Base-by-base conservation (phyloP, 139 green algal species). In the Micractinium conductrix region DNA sequence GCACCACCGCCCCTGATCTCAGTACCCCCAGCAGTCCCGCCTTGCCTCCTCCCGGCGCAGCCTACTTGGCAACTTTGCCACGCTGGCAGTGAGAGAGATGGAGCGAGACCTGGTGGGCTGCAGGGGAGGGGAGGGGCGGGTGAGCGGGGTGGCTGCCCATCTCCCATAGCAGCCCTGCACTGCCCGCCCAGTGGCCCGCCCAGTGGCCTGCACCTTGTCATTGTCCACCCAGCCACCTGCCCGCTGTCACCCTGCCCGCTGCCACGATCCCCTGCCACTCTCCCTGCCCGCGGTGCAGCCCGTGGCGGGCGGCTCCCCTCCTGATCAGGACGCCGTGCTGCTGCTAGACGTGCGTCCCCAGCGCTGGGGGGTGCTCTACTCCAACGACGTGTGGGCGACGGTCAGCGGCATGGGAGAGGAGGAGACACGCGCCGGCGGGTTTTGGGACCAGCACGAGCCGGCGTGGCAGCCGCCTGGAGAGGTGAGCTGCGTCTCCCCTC, bases 11-110 rank as follows among this genome's bases (percentile, higher is more conserved):
- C n/a, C n/a, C n/a, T n/a, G n/a, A n/a, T n/a, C n/a, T n/a, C n/a
- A n/a, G n/a, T n/a, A n/a, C n/a, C n/a, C n/a, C n/a, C n/a, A n/a
- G n/a, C n/a, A n/a, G n/a, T n/a, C n/a, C 48, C 30, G 55, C 55
- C 55, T 26, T 5, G 5, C 5, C 55, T 30, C 16, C 55, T 30
- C 55, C 55, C 30, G 55, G 26, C 55, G 55, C 55, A 65, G 88
- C 37, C 73, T 97, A 81, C 88, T 98, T 42, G 83, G 88, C 65
- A 95, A 96, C 82, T 92, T 98, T 85, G 93, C 91, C 2, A 90
- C 95, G 78, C 90, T 97, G 80, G 93, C 95, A 26, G 91, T 96
- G 44, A 90, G 94, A 2, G 94, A 97, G 87, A 87, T 96, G 22
- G 95, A 98, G 87, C 62, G 68, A 8, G 81, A 86, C 35, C 37